Evolutionary conservation across 1,284 basidiomycete genomes (phyloP), one percentile per base, ranked within the genome.

Genomic region (Ceratobasidium sp.): DNA sequence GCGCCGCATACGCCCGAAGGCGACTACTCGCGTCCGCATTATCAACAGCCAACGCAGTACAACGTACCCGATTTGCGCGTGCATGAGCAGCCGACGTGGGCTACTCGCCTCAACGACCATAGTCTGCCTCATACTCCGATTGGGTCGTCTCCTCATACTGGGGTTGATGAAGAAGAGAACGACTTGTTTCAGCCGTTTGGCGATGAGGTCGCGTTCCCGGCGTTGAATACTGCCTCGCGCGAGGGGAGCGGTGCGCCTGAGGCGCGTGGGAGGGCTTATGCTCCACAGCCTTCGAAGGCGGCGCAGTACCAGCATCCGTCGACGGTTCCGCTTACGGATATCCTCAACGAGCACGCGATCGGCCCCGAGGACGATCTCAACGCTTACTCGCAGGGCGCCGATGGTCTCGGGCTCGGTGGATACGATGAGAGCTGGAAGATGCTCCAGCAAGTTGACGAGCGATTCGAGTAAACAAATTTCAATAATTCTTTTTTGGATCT

Each of bases 101-200:
- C 64, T 24, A 50, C 27, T 24, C 48, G 41, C 2, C 17, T 60
- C 33, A 60, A 60, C 33, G 57, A 60, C 31, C 57, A 44, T 36
- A 60, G 57, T 36, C 31, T 44, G 19, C 67, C 67, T 8, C 67
- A 60, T 19, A 71, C 66, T 24, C 67, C 67, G 56, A 71, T 59
- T 56, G 67, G 27, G 41, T 71, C 67, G 67, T 59, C 53, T 8
- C 67, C 67, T 14, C 54, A 71, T 24, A 51, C 56, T 14, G 54
- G 27, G 63, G 29, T 56, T n/a, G 67, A 56, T 24, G 67, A 71
- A 27, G 67, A 71, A 24, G 64, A 66, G n/a, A 45, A 56, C 1
- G 67, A 71, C 29, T 47, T 71, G 67, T 71, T 71, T 45, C 54
- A 72, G 69, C 69, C 69, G 1, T 72, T 62, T 72, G 69, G 69